Percentiles rank a stretch among this genome's conserved stretches.
phyloP scores from a whole-genome alignment of 257 asterid species.

The Solanum neorickii region DNA sequence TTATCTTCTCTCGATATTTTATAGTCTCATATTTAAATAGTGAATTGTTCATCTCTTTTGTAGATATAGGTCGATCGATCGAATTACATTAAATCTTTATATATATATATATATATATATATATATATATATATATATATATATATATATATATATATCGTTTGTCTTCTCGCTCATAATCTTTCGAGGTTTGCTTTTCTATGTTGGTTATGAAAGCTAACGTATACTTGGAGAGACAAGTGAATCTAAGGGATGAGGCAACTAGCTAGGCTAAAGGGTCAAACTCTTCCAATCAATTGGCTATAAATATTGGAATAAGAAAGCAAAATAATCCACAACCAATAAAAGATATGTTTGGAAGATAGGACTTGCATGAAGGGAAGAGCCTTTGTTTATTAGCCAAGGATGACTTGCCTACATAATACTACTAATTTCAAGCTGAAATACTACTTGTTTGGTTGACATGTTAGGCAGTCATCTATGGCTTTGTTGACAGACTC shows the following conservation, averaged over 20 bases:
- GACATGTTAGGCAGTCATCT: constrained; percentile 1
- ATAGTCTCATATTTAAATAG: too few relatives aligned
- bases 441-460: background rate
- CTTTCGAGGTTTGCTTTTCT: too few relatives aligned
- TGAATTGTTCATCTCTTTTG: too few relatives aligned
- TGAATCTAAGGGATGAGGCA: background rate
- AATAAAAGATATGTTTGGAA: background rate
- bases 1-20: too few relatives aligned
- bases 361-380: constrained; percentile 4
- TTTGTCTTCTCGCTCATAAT: too few relatives aligned
- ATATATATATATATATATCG: too few relatives aligned
- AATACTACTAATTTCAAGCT: background rate
- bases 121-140: too few relatives aligned
- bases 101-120: too few relatives aligned
- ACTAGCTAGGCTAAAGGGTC: background rate
- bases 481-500: constrained; percentile 1
- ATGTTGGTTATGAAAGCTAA: too few relatives aligned
- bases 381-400: constrained; percentile 1
- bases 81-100: too few relatives aligned
- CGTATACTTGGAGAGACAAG: background rate
- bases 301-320: background rate
- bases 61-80: too few relatives aligned
- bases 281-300: background rate
- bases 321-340: background rate
- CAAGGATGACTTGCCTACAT: constrained; percentile 8